Conservation (phyloP, 2,329 filamentous ascomycete species). For the Trichoderma oligosporum region DNA sequence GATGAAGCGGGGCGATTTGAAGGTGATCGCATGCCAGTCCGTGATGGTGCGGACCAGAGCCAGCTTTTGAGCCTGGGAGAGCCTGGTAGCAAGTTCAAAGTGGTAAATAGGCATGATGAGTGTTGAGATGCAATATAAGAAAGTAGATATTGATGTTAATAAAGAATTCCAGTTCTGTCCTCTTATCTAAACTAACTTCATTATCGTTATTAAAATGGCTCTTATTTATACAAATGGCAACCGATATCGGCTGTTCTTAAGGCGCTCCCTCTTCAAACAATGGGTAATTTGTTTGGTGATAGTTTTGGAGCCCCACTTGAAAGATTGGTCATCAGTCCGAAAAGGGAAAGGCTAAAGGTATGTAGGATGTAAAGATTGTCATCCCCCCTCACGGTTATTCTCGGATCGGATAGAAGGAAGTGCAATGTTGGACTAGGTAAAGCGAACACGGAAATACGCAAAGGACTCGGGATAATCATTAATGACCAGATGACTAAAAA, state of each 20-base stretch:
- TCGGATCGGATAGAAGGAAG: not conserved
- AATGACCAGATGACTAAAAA: not conserved
- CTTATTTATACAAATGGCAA: not conserved
- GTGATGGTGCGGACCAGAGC: conserved; percentile 15
- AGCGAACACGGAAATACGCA: not conserved
- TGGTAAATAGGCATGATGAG: conserved; percentile 15
- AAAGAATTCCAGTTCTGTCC: not conserved
- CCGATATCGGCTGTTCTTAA: conserved; percentile 8
- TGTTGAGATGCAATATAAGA: not conserved
- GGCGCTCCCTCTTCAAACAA: not conserved
- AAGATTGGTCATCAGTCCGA: conserved; percentile 5
- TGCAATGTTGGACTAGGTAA: not conserved
- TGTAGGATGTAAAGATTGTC: not conserved
- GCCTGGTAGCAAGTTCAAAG: conserved; percentile 17
- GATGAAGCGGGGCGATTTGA: conserved; percentile 17
- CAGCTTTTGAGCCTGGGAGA: conserved; percentile 16
- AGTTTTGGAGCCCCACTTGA: not conserved
- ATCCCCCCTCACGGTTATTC: not conserved
- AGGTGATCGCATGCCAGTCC: conserved; percentile 20
- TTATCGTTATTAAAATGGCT: not conserved
- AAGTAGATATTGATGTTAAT: not conserved
- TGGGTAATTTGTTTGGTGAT: conserved; percentile 3
- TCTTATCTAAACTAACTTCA: not conserved
- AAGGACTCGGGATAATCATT: not conserved
- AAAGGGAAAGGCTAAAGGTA: not conserved